phyloP scores from a whole-genome alignment of 169 alveolate genomes.

The Eimeria praecox region DNA sequence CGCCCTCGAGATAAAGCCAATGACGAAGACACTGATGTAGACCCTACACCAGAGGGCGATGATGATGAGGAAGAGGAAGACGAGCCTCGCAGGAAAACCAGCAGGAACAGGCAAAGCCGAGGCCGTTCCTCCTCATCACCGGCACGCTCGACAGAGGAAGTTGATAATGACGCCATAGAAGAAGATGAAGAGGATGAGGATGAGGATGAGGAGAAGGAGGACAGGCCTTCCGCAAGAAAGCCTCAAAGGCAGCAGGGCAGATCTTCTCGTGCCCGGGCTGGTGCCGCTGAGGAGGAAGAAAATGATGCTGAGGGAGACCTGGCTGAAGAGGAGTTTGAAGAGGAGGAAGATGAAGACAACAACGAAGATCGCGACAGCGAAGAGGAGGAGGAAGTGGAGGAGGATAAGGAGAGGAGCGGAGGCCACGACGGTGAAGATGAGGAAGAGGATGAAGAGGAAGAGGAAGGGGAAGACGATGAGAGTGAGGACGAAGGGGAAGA shows the following conservation, averaged over 20 bases:
- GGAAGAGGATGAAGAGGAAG: background rate
- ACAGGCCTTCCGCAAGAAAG: background rate
- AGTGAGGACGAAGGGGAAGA: background rate
- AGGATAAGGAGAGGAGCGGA: background rate
- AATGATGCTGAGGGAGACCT: background rate
- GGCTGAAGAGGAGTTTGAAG: background rate
- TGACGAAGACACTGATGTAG: background rate
- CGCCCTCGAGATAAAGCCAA: background rate
- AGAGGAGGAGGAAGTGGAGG: background rate
- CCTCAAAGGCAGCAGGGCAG: background rate
- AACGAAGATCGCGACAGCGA: background rate
- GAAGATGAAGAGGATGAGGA: background rate
- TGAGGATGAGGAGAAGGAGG: background rate
- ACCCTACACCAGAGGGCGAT: background rate
- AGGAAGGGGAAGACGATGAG: background rate
- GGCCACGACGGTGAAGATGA: background rate
- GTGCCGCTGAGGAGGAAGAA: background rate
- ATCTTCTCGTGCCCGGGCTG: background rate
- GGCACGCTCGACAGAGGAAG: background rate
- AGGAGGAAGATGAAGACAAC: background rate
- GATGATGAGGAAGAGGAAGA: background rate
- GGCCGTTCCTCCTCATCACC: conserved; percentile 3
- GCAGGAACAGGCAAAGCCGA: conserved; percentile 13
- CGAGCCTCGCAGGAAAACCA: background rate
- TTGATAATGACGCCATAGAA: background rate